These are phyloP conservation scores for Pseudozyma thailandica DNA, from an alignment of 1,284 basidiomycete genomes.

Conservation along the genomic window DNA sequence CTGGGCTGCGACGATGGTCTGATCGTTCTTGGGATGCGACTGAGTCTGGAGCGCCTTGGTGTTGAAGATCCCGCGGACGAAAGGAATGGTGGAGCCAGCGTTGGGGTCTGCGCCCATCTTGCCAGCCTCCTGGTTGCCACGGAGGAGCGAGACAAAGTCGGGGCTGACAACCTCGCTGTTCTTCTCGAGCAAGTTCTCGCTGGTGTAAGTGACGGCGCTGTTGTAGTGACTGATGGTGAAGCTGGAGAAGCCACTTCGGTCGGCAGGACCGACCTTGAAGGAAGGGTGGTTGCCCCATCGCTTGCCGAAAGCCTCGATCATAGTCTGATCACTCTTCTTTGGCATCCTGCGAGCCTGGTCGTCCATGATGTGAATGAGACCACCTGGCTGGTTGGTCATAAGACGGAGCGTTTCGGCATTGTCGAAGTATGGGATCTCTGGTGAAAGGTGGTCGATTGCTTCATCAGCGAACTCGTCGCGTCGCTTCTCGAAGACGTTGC, in stretches of 20 bases:
- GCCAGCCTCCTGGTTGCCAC: slow-evolving; percentile 71
- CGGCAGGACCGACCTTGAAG: slow-evolving; percentile 72
- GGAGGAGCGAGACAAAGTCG: slow-evolving; percentile 88
- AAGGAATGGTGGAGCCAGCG: slow-evolving; percentile 72
- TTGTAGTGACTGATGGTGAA: slow-evolving; percentile 94
- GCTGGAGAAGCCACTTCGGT: slow-evolving; percentile 82
- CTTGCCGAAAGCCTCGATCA: slow-evolving; percentile 93
- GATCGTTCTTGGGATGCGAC: slow-evolving; percentile 88
- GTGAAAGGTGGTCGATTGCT: slow-evolving; percentile 79
- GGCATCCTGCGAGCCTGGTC: slow-evolving; percentile 87
- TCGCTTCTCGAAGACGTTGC: slow-evolving; percentile 81
- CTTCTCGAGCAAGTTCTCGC: slow-evolving; percentile 86
- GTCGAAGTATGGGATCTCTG: slow-evolving; percentile 84
- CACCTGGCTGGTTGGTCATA: slow-evolving; percentile 86
- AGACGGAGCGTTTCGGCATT: slow-evolving; percentile 89
- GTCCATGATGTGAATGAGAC: slow-evolving; percentile 95
- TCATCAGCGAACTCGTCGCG: slow-evolving; percentile 84
- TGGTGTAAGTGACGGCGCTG: slow-evolving; percentile 88
- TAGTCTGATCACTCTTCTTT: slow-evolving; percentile 91
- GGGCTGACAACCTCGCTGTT: slow-evolving; percentile 91
- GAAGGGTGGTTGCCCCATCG: slow-evolving; percentile 92
- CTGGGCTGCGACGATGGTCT: slow-evolving; percentile 91
- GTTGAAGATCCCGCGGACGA: slow-evolving; percentile 89
- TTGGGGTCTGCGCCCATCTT: slow-evolving; percentile 60
- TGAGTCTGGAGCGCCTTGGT: slow-evolving; percentile 87